Evolutionary conservation across 192 early-diverging fungal genomes (phyloP).

Genomic region (Linnemannia zychae): DNA sequence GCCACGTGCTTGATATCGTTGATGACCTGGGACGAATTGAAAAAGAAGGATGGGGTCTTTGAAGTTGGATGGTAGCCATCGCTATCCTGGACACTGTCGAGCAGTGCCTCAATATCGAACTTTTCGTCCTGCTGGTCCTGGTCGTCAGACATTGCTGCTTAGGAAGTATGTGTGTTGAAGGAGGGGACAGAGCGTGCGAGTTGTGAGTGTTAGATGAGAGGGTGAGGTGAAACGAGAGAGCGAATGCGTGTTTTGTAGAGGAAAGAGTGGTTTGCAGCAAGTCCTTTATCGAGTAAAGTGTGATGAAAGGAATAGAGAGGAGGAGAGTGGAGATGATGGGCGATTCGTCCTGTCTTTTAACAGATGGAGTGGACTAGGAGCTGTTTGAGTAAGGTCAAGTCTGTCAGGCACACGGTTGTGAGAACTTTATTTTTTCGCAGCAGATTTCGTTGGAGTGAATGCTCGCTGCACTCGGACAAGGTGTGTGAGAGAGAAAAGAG

Average conservation of each 20-base stretch:
- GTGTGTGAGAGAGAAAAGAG: not conserved
- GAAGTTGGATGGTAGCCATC: slow-evolving; percentile 13
- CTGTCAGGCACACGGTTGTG: not conserved
- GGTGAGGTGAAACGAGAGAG: too few relatives aligned
- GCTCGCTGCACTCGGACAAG: too few relatives aligned
- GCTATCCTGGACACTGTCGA: slow-evolving; percentile 14
- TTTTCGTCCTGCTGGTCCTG: slow-evolving; percentile 6
- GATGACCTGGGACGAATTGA: slow-evolving; percentile 23
- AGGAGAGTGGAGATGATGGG: not conserved
- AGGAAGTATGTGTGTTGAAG: not conserved
- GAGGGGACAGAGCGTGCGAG: not conserved
- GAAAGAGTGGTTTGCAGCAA: not conserved
- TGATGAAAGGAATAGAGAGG: not conserved
- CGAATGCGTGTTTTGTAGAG: not conserved
- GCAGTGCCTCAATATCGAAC: slow-evolving; percentile 28
- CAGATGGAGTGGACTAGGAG: not conserved
- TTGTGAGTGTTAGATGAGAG: too few relatives aligned
- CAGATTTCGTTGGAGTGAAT: not conserved
- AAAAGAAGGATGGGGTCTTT: slow-evolving; percentile 45
- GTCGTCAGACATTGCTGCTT: not conserved
- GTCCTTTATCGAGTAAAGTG: not conserved
- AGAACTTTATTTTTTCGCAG: slow-evolving; percentile 3
- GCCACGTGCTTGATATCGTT: slow-evolving; percentile 26
- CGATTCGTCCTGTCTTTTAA: not conserved
- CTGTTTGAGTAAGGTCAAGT: not conserved